phyloP scores from a whole-genome alignment of 139 green algal genomes.

The Asterochloris sp. region DNA sequence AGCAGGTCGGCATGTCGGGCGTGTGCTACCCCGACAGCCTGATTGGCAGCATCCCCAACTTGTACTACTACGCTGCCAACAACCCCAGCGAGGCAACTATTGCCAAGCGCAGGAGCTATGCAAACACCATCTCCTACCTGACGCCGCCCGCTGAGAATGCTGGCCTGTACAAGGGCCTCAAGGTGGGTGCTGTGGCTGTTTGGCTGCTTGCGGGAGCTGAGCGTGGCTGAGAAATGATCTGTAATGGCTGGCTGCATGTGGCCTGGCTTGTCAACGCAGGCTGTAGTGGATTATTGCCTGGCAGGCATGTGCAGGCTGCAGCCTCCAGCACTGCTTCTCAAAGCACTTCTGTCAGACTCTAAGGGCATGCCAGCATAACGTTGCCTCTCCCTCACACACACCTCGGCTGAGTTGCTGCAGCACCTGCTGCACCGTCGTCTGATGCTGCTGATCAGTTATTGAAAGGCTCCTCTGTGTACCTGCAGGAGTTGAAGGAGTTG shows the following conservation, averaged over 20 bases:
- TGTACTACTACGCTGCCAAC: conserved; percentile 99
- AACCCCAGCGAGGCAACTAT: conserved; percentile 99
- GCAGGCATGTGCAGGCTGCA: too few species aligned
- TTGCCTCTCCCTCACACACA: too few species aligned
- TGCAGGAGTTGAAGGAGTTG: conserved; percentile 91
- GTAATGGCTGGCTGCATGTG: background rate
- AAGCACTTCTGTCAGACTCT: background rate
- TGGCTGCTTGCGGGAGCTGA: background rate
- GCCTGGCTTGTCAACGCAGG: background rate
- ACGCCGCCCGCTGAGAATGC: conserved; percentile 94
- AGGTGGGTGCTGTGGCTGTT: conserved; percentile 28
- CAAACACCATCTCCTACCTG: conserved; percentile 99
- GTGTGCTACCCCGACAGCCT: conserved; percentile 97
- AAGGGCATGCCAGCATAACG: background rate
- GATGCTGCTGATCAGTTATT: too few species aligned
- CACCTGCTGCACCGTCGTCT: background rate
- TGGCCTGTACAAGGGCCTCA: conserved; percentile 96
- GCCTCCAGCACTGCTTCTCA: background rate
- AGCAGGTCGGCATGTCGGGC: conserved; percentile 97
- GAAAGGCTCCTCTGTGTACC: background rate
- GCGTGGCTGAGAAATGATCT: background rate
- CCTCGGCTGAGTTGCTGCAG: too few species aligned
- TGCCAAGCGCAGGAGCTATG: conserved; percentile 97
- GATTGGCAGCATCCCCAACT: conserved; percentile 96
- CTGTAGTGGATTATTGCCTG: background rate